Conservation (phyloP, 306 rosid genomes). For the Phaseolus lunatus region DNA sequence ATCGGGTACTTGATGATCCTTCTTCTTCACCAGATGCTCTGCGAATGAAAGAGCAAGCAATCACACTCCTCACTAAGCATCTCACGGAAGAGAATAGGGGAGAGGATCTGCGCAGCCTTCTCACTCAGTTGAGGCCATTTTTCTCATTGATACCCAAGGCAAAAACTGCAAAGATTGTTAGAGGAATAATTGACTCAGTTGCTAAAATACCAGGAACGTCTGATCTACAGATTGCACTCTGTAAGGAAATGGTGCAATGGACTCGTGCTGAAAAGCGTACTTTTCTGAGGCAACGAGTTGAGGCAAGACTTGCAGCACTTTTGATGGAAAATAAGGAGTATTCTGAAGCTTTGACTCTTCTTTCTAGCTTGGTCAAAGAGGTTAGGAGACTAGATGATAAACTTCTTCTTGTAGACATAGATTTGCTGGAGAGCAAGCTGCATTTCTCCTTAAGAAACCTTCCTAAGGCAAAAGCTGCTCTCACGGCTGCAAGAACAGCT, state of each 20-base stretch:
- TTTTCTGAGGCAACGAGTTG: slow-evolving; percentile 90
- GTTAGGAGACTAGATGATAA: slow-evolving; percentile 97
- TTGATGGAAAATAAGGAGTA: slow-evolving; percentile 93
- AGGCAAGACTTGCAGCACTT: slow-evolving; percentile 95
- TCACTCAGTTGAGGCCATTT: slow-evolving; percentile 91
- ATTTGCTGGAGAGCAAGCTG: slow-evolving; percentile 91
- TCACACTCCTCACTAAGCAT: slow-evolving; percentile 75
- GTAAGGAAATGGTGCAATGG: slow-evolving; percentile 97
- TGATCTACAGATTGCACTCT: slow-evolving; percentile 83
- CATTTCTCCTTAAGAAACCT: slow-evolving; percentile 93
- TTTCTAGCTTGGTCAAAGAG: slow-evolving; percentile 86
- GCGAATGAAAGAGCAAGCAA: slow-evolving; percentile 87
- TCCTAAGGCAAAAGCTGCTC: slow-evolving; percentile 95
- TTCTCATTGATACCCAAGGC: slow-evolving; percentile 92
- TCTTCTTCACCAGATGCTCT: slow-evolving; percentile 87
- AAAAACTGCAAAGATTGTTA: slow-evolving; percentile 93
- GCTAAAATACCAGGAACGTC: slow-evolving; percentile 90
- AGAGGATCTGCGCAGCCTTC: slow-evolving; percentile 91
- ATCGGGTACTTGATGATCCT: slow-evolving; percentile 77
- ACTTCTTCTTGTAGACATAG: slow-evolving; percentile 96
- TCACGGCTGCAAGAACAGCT: slow-evolving; percentile 96
- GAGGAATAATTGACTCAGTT: slow-evolving; percentile 83
- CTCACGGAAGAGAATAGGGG: slow-evolving; percentile 85
- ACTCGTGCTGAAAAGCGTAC: slow-evolving; percentile 92
- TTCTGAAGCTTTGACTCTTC: slow-evolving; percentile 83